Conservation (phyloP, 768 basidiomycete species). For the Tulasnella sp. region DNA sequence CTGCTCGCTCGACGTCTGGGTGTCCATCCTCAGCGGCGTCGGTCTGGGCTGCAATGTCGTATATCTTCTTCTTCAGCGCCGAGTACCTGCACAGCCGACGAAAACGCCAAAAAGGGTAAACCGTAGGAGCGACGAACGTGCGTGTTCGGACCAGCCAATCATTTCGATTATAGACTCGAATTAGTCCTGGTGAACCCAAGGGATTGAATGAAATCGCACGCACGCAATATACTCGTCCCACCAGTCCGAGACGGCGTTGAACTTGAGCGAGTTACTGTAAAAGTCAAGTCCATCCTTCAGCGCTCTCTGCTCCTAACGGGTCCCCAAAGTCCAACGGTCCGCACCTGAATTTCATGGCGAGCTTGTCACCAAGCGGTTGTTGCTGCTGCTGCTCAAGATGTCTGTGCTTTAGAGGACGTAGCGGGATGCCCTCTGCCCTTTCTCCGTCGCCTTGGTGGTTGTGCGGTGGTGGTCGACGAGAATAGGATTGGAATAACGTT, state of each 20-base stretch:
- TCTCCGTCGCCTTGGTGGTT: not conserved
- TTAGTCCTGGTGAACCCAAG: not conserved
- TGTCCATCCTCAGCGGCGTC: conserved; percentile 38
- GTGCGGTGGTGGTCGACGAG: not conserved
- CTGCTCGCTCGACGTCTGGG: conserved; percentile 50
- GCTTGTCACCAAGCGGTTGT: not conserved
- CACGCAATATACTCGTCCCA: conserved; percentile 86
- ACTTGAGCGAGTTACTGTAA: conserved; percentile 52
- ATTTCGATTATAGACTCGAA: not conserved
- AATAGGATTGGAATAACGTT: not conserved
- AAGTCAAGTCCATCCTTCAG: not conserved
- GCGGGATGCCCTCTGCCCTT: not conserved
- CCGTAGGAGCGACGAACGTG: not conserved
- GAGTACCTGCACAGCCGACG: conserved; percentile 51
- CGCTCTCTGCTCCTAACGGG: not conserved
- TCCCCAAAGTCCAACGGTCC: not conserved
- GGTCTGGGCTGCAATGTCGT: conserved; percentile 65
- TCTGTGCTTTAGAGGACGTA: not conserved
- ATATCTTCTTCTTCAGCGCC: conserved; percentile 70
- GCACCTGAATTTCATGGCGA: conserved; percentile 16
- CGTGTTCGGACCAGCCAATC: not conserved
- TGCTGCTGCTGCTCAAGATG: not conserved
- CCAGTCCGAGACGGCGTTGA: conserved; percentile 87
- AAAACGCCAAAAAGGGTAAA: not conserved
- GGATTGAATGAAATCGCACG: conserved; percentile 24